Evolutionary conservation across 257 asterid genomes (phyloP).

Genomic region (Verbena officinalis): DNA sequence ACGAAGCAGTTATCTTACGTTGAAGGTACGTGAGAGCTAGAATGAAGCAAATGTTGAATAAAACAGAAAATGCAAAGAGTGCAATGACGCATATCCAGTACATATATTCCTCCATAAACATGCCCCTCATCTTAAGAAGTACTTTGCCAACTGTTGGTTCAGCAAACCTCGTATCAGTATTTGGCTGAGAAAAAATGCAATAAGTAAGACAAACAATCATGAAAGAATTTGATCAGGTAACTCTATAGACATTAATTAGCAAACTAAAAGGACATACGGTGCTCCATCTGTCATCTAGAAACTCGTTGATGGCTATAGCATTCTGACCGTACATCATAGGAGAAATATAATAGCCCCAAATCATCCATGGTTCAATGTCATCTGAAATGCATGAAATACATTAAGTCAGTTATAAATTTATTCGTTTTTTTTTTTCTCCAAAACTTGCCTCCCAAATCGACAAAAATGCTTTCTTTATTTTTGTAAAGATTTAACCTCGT

Average conservation of each 20-base stretch:
- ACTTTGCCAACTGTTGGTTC: conserved; percentile 86
- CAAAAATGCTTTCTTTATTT: no score
- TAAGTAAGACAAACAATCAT: conserved; percentile 16
- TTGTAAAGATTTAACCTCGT: no score
- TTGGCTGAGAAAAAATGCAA: conserved; percentile 50
- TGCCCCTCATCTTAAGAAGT: conserved; percentile 86
- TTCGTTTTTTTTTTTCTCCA: no score
- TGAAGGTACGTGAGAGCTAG: conserved; percentile 69
- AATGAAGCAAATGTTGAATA: conserved; percentile 75
- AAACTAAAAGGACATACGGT: conserved; percentile 59
- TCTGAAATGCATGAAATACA: conserved; percentile 42
- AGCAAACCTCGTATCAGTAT: conserved; percentile 49
- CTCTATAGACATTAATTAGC: not conserved
- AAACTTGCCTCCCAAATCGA: no score
- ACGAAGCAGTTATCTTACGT: conserved; percentile 51
- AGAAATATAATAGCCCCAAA: conserved; percentile 79
- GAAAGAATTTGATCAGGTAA: conserved; percentile 4
- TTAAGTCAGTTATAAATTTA: not conserved
- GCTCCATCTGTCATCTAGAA: conserved; percentile 84
- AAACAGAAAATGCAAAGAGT: conserved; percentile 78
- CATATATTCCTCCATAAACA: conserved; percentile 76
- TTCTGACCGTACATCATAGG: conserved; percentile 93
- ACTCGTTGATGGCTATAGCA: conserved; percentile 83
- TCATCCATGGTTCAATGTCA: conserved; percentile 81
- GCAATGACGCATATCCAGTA: conserved; percentile 84